Evolutionary conservation across 1,139 yeast species (phyloP).

Genomic region (Scheffersomyces insectosa): DNA sequence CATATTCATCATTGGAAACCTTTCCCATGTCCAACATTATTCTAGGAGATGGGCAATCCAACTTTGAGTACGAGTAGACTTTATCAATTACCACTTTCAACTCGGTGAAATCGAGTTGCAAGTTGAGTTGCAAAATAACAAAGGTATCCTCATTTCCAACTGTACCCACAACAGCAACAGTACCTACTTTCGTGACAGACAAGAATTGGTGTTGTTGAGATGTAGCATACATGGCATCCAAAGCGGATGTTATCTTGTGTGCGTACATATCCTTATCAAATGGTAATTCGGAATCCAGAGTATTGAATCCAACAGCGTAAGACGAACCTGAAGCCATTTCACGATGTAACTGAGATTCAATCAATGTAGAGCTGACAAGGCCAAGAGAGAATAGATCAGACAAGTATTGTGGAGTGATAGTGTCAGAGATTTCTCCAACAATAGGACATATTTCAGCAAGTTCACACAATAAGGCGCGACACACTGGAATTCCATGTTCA

Average conservation of each 20-base stretch:
- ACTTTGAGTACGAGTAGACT: slow-evolving; percentile 20
- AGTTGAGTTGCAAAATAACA: slow-evolving; percentile 29
- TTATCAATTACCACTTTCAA: slow-evolving; percentile 16
- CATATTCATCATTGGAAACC: slow-evolving; percentile 18
- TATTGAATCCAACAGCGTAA: slow-evolving; percentile 43
- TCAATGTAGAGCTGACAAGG: slow-evolving; percentile 32
- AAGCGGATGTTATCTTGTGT: slow-evolving; percentile 32
- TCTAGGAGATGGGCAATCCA: slow-evolving; percentile 18
- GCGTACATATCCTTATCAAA: slow-evolving; percentile 24
- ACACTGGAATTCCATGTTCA: slow-evolving; percentile 39
- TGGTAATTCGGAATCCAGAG: slow-evolving; percentile 21
- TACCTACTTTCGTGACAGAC: slow-evolving; percentile 44
- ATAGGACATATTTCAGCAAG: slow-evolving; percentile 38
- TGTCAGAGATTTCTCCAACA: slow-evolving; percentile 43
- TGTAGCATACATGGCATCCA: slow-evolving; percentile 44
- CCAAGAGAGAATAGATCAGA: slow-evolving; percentile 45
- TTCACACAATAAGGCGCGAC: slow-evolving; percentile 37
- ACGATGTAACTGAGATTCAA: slow-evolving; percentile 48
- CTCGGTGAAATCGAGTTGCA: slow-evolving; percentile 15
- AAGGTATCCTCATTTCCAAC: slow-evolving; percentile 48
- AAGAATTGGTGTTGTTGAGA: slow-evolving; percentile 43
- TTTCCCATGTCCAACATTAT: slow-evolving; percentile 35
- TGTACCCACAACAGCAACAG: slow-evolving; percentile 47
- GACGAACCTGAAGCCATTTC: slow-evolving; percentile 48
- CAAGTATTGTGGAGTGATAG: slow-evolving; percentile 48